A percentile compares a stretch with the other conserved stretches of the same genome.
Conservation (phyloP, 139 green algal species). For the Zygnema circumcarinatum region DNA sequence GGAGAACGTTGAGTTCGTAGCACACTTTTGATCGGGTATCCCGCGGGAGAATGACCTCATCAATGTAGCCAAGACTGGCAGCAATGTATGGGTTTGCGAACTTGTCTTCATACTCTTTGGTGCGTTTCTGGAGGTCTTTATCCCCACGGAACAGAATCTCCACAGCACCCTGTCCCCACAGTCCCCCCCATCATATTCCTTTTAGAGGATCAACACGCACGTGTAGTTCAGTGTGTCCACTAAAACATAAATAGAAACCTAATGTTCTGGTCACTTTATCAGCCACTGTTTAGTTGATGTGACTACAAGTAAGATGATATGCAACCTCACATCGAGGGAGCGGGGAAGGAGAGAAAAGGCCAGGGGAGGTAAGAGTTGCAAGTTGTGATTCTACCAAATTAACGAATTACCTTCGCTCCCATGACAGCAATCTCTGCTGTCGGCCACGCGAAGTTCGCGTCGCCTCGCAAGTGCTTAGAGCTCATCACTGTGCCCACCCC, state of each 20-base stretch:
- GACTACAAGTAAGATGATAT: no score
- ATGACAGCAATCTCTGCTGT: slow-evolving; percentile 78
- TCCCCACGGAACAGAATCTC: slow-evolving; percentile 69
- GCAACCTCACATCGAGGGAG: no score
- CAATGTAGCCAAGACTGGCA: slow-evolving; percentile 69
- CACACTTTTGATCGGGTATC: slow-evolving; percentile 69
- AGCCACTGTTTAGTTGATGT: no score
- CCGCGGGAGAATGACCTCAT: slow-evolving; percentile 71
- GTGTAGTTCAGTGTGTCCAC: no score
- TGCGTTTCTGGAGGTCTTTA: not conserved
- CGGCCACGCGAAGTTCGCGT: slow-evolving; percentile 76
- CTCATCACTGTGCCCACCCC: slow-evolving; percentile 45
- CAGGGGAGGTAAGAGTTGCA: no score
- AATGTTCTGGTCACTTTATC: no score
- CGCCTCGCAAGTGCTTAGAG: slow-evolving; percentile 71
- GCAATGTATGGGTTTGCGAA: slow-evolving; percentile 67
- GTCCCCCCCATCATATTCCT: not conserved
- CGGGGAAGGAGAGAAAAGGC: no score
- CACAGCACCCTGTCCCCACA: slow-evolving; percentile 64
- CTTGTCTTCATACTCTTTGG: slow-evolving; percentile 65
- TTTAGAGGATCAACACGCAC: not conserved
- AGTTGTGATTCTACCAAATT: no score
- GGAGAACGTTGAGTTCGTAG: slow-evolving; percentile 65
- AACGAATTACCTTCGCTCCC: slow-evolving; percentile 67
- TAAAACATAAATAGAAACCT: no score